Evolutionary conservation across 345 rosid genomes (phyloP).

Genomic region (thale cress (Arabidopsis thaliana)): DNA sequence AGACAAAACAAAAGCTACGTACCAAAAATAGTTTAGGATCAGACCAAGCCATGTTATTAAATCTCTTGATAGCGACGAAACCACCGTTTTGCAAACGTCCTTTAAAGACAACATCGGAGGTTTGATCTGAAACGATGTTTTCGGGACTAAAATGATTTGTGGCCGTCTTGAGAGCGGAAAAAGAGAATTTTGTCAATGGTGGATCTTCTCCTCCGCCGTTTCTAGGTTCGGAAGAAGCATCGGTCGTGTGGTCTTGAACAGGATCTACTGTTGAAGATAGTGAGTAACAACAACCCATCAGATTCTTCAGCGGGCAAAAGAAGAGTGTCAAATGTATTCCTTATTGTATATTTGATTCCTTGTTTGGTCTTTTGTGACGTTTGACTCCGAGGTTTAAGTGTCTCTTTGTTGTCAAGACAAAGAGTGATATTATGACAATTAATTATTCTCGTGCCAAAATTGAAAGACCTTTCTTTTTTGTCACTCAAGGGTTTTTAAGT

Average conservation of each 20-base stretch:
- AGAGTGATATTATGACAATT: neutral
- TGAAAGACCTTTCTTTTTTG: constrained; percentile 15
- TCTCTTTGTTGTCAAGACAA: constrained; percentile 31
- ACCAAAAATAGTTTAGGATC: constrained; percentile 68
- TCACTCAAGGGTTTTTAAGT: neutral
- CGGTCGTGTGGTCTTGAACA: constrained; percentile 7
- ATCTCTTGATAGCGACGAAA: constrained; percentile 70
- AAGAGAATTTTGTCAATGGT: constrained; percentile 59
- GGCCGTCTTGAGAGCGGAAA: constrained; percentile 61
- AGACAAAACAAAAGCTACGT: constrained; percentile 28
- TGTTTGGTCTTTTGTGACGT: constrained; percentile 15
- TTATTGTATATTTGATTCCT: neutral
- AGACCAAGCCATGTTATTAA: constrained; percentile 65
- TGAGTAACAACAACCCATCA: constrained; percentile 82
- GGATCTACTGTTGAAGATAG: constrained; percentile 47
- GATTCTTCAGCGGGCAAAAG: constrained; percentile 17
- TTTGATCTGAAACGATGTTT: constrained; percentile 61
- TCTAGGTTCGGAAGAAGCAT: neutral
- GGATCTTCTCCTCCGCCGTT: constrained; percentile 31
- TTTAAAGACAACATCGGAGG: constrained; percentile 58
- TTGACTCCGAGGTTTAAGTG: constrained; percentile 33
- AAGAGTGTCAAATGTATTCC: constrained; percentile 12
- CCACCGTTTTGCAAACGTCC: constrained; percentile 58
- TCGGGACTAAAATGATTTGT: constrained; percentile 63
- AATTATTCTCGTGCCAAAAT: constrained; percentile 25